Percentiles rank a stretch among this genome's conserved stretches.
phyloP scores from a whole-genome alignment of 805 yeast genomes.

The Hanseniaspora lindneri region DNA sequence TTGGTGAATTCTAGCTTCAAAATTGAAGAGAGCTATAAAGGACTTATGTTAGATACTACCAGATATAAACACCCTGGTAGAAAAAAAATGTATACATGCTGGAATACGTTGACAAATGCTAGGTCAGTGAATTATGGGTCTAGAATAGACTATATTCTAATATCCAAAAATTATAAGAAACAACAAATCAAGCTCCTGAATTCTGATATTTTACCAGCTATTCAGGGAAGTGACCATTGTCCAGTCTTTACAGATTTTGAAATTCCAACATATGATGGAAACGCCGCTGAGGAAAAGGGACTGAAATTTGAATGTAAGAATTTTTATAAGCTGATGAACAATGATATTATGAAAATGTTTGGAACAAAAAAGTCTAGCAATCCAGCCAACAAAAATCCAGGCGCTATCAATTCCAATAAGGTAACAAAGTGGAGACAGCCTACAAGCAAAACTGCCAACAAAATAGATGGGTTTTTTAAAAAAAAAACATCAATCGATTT shows the following conservation, averaged over 20 bases:
- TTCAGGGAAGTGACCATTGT: constrained; percentile 89
- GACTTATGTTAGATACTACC: constrained; percentile 46
- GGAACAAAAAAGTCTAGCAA: constrained; percentile 19
- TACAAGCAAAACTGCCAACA: background rate
- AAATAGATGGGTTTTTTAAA: constrained; percentile 15
- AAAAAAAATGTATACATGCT: constrained; percentile 68
- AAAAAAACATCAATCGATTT: background rate
- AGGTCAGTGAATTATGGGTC: constrained; percentile 81
- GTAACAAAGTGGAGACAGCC: background rate
- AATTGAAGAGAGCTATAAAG: constrained; percentile 28
- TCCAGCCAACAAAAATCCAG: background rate
- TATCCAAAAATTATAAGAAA: constrained; percentile 31
- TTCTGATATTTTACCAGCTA: constrained; percentile 49
- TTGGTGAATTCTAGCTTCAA: constrained; percentile 26
- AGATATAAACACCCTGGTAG: constrained; percentile 43
- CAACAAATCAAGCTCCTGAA: constrained; percentile 19
- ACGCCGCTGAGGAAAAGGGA: background rate
- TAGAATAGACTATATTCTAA: constrained; percentile 66
- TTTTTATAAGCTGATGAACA: constrained; percentile 34
- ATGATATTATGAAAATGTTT: constrained; percentile 31
- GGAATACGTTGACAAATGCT: constrained; percentile 72
- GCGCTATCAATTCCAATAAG: background rate
- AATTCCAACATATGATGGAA: constrained; percentile 14
- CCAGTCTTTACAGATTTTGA: constrained; percentile 68
- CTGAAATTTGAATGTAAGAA: constrained; percentile 45